Evolutionary conservation across 1,284 basidiomycete genomes (phyloP), one percentile per base, ranked within the genome.

Genomic region (Caloboletus firmus): DNA sequence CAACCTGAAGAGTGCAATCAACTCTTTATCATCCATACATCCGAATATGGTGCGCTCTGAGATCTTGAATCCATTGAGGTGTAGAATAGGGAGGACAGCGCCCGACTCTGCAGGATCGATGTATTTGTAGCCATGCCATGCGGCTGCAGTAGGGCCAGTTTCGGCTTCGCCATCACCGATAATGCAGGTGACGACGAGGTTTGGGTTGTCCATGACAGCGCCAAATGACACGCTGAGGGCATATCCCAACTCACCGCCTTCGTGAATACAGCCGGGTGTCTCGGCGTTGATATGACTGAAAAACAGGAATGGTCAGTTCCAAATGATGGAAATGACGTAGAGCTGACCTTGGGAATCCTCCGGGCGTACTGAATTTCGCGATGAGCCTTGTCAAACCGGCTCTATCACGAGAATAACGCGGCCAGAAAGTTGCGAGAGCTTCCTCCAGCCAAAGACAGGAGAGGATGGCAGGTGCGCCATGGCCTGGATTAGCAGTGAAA

Each of bases 61-160:
- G 57, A 95, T 95, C 78, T 93, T 88, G 79, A 87, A 90, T 17
- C 85, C 84, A 60, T 94, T 94, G 55, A 89, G 81, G 66, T 95
- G 91, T 2, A 96, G 78, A 61, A 95, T 90, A 20, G 93, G 93
- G 24, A 95, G 74, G 15, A 95, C 91, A 0, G 92, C 92, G 22
- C 93, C 93, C 9, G 85, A 89, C 72, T 93, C 91, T n/a, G 80
- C 82, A n/a, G 93, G 92, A 67, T 95, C 91, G 65, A 95, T 83
- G 69, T 88, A 96, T 76, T 91, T 95, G 82, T 82, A 88, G 2
- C 79, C 85, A 65, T 93, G 89, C 89, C 90, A 93, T 1, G 89
- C 88, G 4, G 87, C 80, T 6, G 91, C 90, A 26, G 90, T 92
- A 0, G 91, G 90, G 3, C 91, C 92, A 2, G 90, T 91, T 73